Percentiles rank a stretch among this genome's conserved stretches.
These are phyloP conservation scores for Rhizophora apiculata DNA, from an alignment of 345 rosid species.

Conservation along the genomic window DNA sequence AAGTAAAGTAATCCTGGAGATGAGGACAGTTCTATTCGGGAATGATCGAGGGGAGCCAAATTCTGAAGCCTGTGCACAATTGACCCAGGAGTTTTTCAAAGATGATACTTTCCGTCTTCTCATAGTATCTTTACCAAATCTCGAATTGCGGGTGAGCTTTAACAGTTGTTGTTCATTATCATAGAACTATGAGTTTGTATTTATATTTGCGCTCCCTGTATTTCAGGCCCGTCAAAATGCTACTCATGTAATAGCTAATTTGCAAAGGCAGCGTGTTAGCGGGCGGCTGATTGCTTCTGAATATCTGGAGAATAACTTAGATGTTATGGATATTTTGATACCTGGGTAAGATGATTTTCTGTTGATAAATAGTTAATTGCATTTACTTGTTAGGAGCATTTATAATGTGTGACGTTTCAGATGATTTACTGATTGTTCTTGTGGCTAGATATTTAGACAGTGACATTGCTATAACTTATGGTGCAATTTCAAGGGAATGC, in stretches of 20 bases:
- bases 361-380: background rate
- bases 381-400: background rate
- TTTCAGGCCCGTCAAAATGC: constrained; percentile 43
- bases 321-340: constrained; percentile 41
- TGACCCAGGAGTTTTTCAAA: constrained; percentile 84
- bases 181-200: background rate
- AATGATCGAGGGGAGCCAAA: constrained; percentile 84
- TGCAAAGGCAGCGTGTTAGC: constrained; percentile 46
- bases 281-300: constrained; percentile 36
- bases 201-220: background rate
- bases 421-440: constrained; percentile 3
- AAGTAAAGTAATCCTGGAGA: constrained; percentile 58
- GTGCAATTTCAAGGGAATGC: constrained; percentile 50
- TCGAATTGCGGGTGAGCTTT: constrained; percentile 68
- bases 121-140: constrained; percentile 66
- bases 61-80: constrained; percentile 76
- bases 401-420: background rate
- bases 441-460: constrained; percentile 34
- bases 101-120: constrained; percentile 66
- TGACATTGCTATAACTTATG: constrained; percentile 45
- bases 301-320: constrained; percentile 39
- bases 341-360: constrained; percentile 28
- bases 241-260: constrained; percentile 40
- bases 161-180: background rate
- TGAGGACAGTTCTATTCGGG: constrained; percentile 79